Conservation (phyloP, 768 basidiomycete genomes). For the Boletellus ananas region DNA sequence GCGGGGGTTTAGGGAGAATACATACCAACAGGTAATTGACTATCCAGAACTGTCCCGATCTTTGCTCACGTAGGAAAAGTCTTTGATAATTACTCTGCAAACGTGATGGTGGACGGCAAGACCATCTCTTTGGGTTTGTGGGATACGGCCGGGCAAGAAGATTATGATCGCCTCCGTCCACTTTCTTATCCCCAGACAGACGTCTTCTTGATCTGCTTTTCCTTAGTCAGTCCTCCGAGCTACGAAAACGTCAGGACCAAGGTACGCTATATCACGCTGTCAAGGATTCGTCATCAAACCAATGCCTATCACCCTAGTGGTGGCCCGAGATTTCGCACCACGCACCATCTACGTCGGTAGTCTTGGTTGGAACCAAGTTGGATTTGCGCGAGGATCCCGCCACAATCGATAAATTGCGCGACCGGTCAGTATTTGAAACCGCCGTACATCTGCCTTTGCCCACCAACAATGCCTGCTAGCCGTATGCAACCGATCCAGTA, state of each 20-base stretch:
- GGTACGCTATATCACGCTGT: constrained; percentile 43
- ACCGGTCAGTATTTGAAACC: constrained; percentile 53
- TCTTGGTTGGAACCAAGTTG: constrained; percentile 95
- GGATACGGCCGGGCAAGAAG: constrained; percentile 99
- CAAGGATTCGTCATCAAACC: neutral
- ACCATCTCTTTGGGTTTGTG: constrained; percentile 97
- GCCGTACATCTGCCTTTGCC: constrained; percentile 2
- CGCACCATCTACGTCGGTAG: constrained; percentile 88
- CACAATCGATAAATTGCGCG: constrained; percentile 89
- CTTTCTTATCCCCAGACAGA: constrained; percentile 99
- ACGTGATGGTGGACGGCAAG: constrained; percentile 98
- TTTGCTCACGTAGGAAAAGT: constrained; percentile 44
- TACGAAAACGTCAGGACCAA: constrained; percentile 99
- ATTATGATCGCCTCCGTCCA: constrained; percentile 96
- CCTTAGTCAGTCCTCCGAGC: constrained; percentile 94
- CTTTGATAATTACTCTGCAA: constrained; percentile 98
- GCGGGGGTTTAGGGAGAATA: constrained; percentile 74
- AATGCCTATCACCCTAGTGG: constrained; percentile 54
- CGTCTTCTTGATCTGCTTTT: constrained; percentile 99
- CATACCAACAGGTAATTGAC: constrained; percentile 78
- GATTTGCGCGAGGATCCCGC: constrained; percentile 94
- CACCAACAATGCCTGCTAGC: constrained; percentile 36
- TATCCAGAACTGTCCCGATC: neutral
- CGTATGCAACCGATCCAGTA: constrained; percentile 96
- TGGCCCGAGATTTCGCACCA: constrained; percentile 97